These are phyloP conservation scores for Trichoderma sp. DNA, from an alignment of 2,329 filamentous ascomycete species.

Conservation along the genomic window DNA sequence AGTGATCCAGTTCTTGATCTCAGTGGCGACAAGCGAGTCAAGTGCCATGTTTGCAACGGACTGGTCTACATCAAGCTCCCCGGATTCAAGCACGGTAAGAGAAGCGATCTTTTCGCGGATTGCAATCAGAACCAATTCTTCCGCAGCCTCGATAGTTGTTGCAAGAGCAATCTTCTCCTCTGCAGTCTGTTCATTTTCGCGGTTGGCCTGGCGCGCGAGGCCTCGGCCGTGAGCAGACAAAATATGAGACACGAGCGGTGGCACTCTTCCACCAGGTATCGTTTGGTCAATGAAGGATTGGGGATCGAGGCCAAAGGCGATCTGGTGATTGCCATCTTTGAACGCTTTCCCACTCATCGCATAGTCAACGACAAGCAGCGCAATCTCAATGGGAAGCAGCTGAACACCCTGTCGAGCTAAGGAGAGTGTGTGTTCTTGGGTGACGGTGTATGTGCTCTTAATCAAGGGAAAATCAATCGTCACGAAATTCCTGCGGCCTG, in stretches of 20 bases:
- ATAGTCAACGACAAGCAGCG: conserved; percentile 7
- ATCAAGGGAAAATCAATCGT: neutral
- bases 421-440: neutral
- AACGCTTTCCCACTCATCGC: conserved; percentile 8
- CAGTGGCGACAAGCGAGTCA: conserved; percentile 33
- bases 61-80: neutral
- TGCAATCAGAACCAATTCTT: neutral
- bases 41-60: conserved; percentile 18
- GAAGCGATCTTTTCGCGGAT: conserved; percentile 1
- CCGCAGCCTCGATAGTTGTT: neutral
- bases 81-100: neutral
- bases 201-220: neutral
- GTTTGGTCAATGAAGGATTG: neutral
- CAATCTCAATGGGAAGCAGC: neutral
- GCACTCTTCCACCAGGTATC: neutral
- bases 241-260: neutral
- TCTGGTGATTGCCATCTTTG: conserved; percentile 10
- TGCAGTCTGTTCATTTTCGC: neutral
- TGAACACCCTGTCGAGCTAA: neutral
- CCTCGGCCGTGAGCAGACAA: neutral
- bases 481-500: neutral
- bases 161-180: neutral
- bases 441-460: neutral
- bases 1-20: conserved; percentile 32
- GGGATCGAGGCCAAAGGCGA: conserved; percentile 3